phyloP scores from a whole-genome alignment of 139 green algal species.

The Asterochloris erici region DNA sequence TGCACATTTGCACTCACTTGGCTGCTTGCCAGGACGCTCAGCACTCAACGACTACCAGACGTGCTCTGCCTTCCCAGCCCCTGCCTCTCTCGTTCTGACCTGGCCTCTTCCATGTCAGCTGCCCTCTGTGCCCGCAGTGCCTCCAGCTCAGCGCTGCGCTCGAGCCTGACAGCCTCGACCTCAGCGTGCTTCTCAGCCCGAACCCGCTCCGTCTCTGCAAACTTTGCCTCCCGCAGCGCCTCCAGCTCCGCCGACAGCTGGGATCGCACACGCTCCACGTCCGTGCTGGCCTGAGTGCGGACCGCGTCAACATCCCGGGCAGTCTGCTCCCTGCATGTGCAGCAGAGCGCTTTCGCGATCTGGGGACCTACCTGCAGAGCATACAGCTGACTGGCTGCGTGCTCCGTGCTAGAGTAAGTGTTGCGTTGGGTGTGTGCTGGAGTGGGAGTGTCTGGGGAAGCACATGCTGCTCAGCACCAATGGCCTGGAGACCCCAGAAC shows the following conservation, averaged over 20 bases:
- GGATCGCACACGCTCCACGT: neutral
- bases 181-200: slow-evolving; percentile 7
- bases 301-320: neutral
- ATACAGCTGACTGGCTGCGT: too few relatives aligned
- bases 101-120: neutral
- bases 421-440: too few relatives aligned
- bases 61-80: too few relatives aligned
- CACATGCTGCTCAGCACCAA: too few relatives aligned
- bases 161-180: neutral
- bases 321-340: neutral
- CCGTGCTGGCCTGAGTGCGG: neutral
- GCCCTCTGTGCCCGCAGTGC: neutral
- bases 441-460: too few relatives aligned
- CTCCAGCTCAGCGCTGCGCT: slow-evolving; percentile 7
- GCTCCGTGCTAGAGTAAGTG: too few relatives aligned
- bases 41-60: too few relatives aligned
- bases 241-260: neutral
- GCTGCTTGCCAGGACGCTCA: too few relatives aligned
- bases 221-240: neutral
- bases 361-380: too few relatives aligned
- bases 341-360: neutral
- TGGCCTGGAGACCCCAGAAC: too few relatives aligned
- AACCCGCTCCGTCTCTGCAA: slow-evolving; percentile 5
- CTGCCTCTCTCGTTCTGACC: neutral
- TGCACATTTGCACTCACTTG: too few relatives aligned